Conservation (phyloP, 164 flowering plant genomes). For the Chimonanthus praecox region DNA sequence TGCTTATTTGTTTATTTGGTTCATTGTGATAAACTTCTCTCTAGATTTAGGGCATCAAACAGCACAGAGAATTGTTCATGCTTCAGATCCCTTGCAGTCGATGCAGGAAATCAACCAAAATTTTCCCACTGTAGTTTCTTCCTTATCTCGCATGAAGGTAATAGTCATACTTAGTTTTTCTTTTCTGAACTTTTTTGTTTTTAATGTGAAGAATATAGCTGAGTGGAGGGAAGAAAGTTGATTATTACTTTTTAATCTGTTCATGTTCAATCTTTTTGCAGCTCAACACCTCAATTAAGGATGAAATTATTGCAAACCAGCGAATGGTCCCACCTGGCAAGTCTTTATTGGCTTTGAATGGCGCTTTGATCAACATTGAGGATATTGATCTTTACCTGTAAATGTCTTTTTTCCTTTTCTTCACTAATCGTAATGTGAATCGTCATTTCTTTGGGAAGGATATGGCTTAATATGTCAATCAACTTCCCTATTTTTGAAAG, state of each 20-base stretch:
- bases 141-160: slow-evolving; percentile 97
- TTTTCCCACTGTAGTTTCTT: slow-evolving; percentile 94
- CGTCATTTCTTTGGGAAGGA: not conserved
- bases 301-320: slow-evolving; percentile 90
- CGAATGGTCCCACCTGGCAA: slow-evolving; percentile 97
- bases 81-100: slow-evolving; percentile 89
- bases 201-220: not conserved
- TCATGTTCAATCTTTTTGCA: slow-evolving; percentile 30
- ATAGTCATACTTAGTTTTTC: not conserved
- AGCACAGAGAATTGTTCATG: slow-evolving; percentile 89
- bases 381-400: slow-evolving; percentile 94
- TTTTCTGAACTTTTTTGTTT: not conserved
- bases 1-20: slow-evolving; percentile 1
- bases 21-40: slow-evolving; percentile 3
- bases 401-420: slow-evolving; percentile 24
- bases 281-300: slow-evolving; percentile 84
- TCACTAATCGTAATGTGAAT: not conserved
- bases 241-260: not conserved
- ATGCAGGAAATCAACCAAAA: slow-evolving; percentile 97
- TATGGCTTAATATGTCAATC: not conserved
- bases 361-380: slow-evolving; percentile 90
- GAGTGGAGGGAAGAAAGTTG: not conserved
- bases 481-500: not conserved
- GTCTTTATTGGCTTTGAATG: slow-evolving; percentile 96
- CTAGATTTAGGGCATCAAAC: slow-evolving; percentile 99